phyloP scores from a whole-genome alignment of 768 basidiomycete species.

The Grammothele lineata region DNA sequence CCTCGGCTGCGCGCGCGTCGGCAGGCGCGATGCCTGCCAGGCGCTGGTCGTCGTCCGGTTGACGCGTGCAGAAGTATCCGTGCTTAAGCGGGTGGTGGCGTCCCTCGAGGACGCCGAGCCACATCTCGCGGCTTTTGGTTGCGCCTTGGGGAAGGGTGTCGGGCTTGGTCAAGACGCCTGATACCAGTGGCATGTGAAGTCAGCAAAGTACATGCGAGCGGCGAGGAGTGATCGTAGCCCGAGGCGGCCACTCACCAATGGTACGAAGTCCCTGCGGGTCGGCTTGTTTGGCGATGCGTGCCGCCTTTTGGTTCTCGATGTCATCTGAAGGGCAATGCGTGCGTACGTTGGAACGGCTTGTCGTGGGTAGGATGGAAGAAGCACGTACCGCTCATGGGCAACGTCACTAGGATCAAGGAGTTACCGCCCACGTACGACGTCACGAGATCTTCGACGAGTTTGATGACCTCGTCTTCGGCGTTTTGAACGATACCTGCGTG shows the following conservation, averaged over 20 bases:
- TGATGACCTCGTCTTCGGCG: conserved; percentile 37
- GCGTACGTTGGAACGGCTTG: too few relatives aligned
- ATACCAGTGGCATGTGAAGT: background rate
- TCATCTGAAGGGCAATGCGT: conserved; percentile 50
- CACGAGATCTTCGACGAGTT: conserved; percentile 47
- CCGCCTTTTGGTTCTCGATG: conserved; percentile 55
- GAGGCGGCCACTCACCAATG: conserved; percentile 46
- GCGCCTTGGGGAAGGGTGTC: conserved; percentile 41
- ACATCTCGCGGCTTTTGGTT: conserved; percentile 31
- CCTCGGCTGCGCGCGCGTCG: conserved; percentile 36
- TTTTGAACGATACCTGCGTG: conserved; percentile 53
- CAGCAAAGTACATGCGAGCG: background rate
- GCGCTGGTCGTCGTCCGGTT: conserved; percentile 60
- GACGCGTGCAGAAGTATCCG: conserved; percentile 60
- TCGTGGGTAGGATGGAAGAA: too few relatives aligned
- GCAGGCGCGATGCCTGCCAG: conserved; percentile 31
- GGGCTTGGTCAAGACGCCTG: conserved; percentile 55
- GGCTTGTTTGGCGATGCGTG: conserved; percentile 39
- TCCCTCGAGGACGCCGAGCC: conserved; percentile 51
- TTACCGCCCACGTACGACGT: conserved; percentile 45
- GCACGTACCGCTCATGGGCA: conserved; percentile 49
- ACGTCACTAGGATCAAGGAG: conserved; percentile 48
- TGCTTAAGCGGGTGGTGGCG: conserved; percentile 39
- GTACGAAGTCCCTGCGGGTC: conserved; percentile 47
- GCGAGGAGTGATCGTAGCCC: too few relatives aligned